Conservation (phyloP, 805 yeast species). For the Candida methanosorbosa region DNA sequence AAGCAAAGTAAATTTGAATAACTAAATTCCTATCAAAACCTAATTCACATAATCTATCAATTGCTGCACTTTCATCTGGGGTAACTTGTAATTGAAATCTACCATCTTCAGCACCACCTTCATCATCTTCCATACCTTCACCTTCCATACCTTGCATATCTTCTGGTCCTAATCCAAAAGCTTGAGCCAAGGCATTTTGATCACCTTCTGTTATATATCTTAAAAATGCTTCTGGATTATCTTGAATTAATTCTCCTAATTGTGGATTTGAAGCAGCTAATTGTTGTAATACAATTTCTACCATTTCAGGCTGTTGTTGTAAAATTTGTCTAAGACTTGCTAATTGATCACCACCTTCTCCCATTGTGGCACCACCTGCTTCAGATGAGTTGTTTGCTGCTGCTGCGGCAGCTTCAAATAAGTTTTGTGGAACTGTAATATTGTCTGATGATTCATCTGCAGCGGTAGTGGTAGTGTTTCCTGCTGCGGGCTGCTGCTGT, state of each 20-base stretch:
- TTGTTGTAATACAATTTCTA: conserved; percentile 77
- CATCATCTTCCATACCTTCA: conserved; percentile 34
- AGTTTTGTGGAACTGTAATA: conserved; percentile 28
- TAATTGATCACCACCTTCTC: conserved; percentile 29
- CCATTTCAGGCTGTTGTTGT: conserved; percentile 78
- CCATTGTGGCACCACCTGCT: conserved; percentile 17
- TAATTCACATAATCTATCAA: conserved; percentile 78
- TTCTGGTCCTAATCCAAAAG: conserved; percentile 31
- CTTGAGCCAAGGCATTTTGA: conserved; percentile 41
- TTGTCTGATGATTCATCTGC: conserved; percentile 1
- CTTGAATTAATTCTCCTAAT: conserved; percentile 67
- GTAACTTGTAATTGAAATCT: conserved; percentile 47
- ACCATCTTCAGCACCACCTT: conserved; percentile 23
- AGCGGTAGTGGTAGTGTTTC: conserved; percentile 22
- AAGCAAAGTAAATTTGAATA: conserved; percentile 91
- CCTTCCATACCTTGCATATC: conserved; percentile 26
- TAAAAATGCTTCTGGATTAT: conserved; percentile 85
- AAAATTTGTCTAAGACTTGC: conserved; percentile 67
- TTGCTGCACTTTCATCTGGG: conserved; percentile 83
- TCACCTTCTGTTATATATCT: conserved; percentile 61
- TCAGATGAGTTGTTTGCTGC: conserved; percentile 15
- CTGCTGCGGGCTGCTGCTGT: conserved; percentile 24
- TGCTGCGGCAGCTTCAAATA: conserved; percentile 45
- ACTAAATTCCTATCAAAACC: conserved; percentile 88
- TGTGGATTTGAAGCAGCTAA: conserved; percentile 78